These are phyloP conservation scores for Lasiosphaeris hirsuta DNA, from an alignment of 495 filamentous ascomycete genomes.

Conservation along the genomic window DNA sequence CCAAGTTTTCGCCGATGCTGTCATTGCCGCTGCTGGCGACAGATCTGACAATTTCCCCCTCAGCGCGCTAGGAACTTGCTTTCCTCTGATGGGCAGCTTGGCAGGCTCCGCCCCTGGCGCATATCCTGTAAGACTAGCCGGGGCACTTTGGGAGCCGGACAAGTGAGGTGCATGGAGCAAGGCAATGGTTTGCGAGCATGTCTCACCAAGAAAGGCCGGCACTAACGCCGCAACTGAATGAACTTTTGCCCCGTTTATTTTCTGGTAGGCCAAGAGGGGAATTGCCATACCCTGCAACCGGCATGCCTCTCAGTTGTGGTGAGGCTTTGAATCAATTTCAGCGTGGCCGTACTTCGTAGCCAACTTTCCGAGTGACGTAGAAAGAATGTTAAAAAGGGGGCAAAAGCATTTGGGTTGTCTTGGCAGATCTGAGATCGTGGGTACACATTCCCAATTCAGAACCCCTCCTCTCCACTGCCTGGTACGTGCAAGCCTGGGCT, in stretches of 20 bases:
- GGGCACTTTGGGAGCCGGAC: background rate
- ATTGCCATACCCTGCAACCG: background rate
- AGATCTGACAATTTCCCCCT: too few relatives aligned
- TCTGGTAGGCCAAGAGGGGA: background rate
- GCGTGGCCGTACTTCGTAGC: too few relatives aligned
- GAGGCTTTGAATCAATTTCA: too few relatives aligned
- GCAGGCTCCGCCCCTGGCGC: background rate
- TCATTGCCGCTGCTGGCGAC: too few relatives aligned
- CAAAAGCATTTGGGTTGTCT: background rate
- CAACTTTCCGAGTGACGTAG: too few relatives aligned
- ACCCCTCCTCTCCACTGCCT: background rate
- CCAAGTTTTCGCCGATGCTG: too few relatives aligned
- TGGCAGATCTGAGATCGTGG: background rate
- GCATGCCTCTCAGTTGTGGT: background rate
- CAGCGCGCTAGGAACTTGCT: too few relatives aligned
- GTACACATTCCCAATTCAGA: background rate
- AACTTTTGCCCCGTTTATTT: too few relatives aligned
- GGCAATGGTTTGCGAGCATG: constrained; percentile 12
- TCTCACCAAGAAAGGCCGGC: constrained; percentile 13
- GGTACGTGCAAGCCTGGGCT: background rate
- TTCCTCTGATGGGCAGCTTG: background rate
- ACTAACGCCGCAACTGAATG: background rate
- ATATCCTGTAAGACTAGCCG: background rate
- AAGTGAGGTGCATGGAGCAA: constrained; percentile 7
- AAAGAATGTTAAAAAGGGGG: background rate